Evolutionary conservation across 2,329 filamentous ascomycete genomes (phyloP), one percentile per base, ranked within the genome.

Genomic region (Annulohypoxylon truncatum): DNA sequence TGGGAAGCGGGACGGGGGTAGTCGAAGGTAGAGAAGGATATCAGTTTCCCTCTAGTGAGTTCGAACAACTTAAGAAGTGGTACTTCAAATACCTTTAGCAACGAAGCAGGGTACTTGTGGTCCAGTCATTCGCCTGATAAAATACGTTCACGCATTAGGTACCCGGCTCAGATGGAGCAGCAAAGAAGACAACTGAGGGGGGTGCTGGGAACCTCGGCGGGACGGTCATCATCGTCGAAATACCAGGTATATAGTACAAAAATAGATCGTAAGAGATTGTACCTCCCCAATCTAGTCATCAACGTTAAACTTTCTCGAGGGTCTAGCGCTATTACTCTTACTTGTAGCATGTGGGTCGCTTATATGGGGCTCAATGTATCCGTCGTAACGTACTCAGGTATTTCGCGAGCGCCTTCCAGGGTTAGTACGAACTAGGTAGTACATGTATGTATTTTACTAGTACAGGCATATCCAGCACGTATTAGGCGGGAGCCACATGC

Each of bases 1-100:
- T 69, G 61, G 55, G 67, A 69, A 67, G 64, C 64, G 67, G 61
- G 67, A 69, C 64, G 67, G 67, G 67, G 64, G 61, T 67, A 44
- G 61, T 62, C 54, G 67, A 62, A 67, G 38, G 38, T 42, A 42
- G 38, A 42, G 38, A 10, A 42, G 64, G 56, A 64, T 64, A 69
- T 48, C 54, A 48, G 15, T 55, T 38, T 44, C 38, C 42, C 42
- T 46, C 42, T 46, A 46, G 42, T 48, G 15, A 48, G 24, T 48
- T 47, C 42, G n/a, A 29, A 31, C 20, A 40, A 15, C 18, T 13
- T 40, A 18, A 59, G 22, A 15, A 15, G 6, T 38, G 29, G 52
- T 54, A 66, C 60, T 26, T 60, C 31, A n/a, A 31, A 51, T 24
- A 55, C 31, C 42, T 52, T 28, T 20, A 61, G 40, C 53, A 48